Conservation (phyloP, 1,139 yeast species). For the Saccharomyces pastorianus region DNA sequence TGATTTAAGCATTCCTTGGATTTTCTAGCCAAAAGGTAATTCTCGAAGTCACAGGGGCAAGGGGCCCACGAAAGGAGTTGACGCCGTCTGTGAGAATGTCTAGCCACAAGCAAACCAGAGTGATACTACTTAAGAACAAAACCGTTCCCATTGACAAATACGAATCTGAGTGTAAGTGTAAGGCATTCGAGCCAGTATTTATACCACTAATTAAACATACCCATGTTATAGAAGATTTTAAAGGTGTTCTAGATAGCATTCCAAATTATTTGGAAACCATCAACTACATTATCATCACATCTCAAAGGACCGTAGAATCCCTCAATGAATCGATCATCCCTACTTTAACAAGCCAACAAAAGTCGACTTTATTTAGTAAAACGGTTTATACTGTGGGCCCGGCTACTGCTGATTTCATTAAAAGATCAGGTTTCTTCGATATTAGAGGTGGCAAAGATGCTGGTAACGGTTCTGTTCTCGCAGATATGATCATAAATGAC, state of each 20-base stretch:
- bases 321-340: constrained; percentile 40
- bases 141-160: constrained; percentile 64
- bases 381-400: constrained; percentile 88
- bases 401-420: constrained; percentile 62
- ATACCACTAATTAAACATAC: constrained; percentile 64
- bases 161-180: constrained; percentile 34
- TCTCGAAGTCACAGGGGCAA: not conserved
- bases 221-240: constrained; percentile 36
- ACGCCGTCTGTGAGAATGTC: not conserved
- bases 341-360: constrained; percentile 11
- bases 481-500: constrained; percentile 53
- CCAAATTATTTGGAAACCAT: constrained; percentile 36
- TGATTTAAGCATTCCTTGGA: no score
- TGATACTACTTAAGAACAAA: constrained; percentile 46
- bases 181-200: constrained; percentile 42
- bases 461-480: constrained; percentile 70
- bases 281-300: constrained; percentile 63
- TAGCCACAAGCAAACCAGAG: not conserved
- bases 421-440: constrained; percentile 53
- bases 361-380: constrained; percentile 35
- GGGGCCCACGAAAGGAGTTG: not conserved
- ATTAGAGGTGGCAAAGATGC: constrained; percentile 69
- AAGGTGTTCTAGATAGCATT: constrained; percentile 27
- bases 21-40: no score
- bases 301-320: constrained; percentile 88